Evolutionary conservation across 1,284 basidiomycete species (phyloP), one percentile per base, ranked within the genome.

Genomic region (Ganoderma leucocontextum): DNA sequence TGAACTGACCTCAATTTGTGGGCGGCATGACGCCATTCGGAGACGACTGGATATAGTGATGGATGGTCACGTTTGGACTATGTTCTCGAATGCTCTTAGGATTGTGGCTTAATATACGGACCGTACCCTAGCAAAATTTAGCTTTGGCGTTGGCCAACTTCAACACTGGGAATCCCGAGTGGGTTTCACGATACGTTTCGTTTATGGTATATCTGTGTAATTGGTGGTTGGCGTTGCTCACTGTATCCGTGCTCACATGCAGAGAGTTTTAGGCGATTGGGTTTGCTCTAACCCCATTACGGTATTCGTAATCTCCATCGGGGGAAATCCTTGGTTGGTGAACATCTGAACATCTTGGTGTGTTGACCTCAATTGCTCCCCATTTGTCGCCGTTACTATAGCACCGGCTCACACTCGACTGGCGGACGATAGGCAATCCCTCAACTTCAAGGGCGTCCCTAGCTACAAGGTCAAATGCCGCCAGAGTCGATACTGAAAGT

Each of bases 61-160:
- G 41, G 62, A 60, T 38, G 35, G n/a, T 22, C 36, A 17, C 17
- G 60, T 44, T n/a, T 44, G 60, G 60, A 62, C 61, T n/a, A 15
- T 52, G 49, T 17, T 52, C n/a, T 41, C 47, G 33, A 9, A 62
- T 53, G 36, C 47, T 62, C 49, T 62, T 5, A 22, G 35, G 17
- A 33, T 25, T 39, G n/a, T 42, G 2, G 35, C 57, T 17, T 55
- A 17, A 29, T 55, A 25, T 25, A 17, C 25, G 22, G 52, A 25
- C 55, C 9, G 25, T 38, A 9, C 13, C 33, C 47, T 47, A 65
- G 33, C 47, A 38, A 22, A 25, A 29, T 44, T n/a, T 15, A 29
- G 10, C n/a, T n/a, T n/a, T 17, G 17, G 22, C n/a, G n/a, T 36
- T 60, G 17, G 4, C 52, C 12, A 15, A 17, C 13, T 35, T 29